A percentile compares a stretch with the other conserved stretches of the same genome.
These are phyloP conservation scores for Chalciporus piperatus DNA, from an alignment of 768 basidiomycete species.

Conservation along the genomic window DNA sequence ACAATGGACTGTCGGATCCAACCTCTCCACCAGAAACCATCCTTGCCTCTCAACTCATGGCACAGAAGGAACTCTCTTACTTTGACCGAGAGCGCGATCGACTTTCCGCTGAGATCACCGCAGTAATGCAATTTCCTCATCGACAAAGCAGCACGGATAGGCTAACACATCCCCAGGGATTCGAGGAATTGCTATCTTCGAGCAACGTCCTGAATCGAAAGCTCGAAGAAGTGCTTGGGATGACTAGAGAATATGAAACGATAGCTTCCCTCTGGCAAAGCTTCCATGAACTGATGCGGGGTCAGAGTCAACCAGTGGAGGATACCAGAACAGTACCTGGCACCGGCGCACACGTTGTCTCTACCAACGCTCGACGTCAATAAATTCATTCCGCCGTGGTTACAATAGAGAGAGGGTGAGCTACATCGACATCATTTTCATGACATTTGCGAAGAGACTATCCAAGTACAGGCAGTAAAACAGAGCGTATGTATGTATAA, in stretches of 20 bases:
- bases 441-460: constrained; percentile 30
- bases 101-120: constrained; percentile 69
- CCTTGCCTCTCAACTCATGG: constrained; percentile 15
- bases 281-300: constrained; percentile 76
- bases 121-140: constrained; percentile 39
- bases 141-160: neutral
- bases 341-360: constrained; percentile 66
- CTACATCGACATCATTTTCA: constrained; percentile 19
- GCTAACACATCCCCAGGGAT: constrained; percentile 50
- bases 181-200: constrained; percentile 82
- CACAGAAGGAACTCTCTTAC: constrained; percentile 48
- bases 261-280: constrained; percentile 83
- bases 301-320: constrained; percentile 35
- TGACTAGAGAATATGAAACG: constrained; percentile 90
- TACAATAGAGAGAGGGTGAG: constrained; percentile 14
- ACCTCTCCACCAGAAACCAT: too few relatives aligned
- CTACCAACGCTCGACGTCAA: constrained; percentile 28
- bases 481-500: constrained; percentile 28
- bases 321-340: constrained; percentile 49
- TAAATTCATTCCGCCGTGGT: constrained; percentile 3
- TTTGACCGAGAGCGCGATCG: constrained; percentile 81
- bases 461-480: constrained; percentile 37
- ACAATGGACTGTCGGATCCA: too few relatives aligned
- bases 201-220: constrained; percentile 87
- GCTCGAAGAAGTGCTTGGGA: constrained; percentile 87